Conservation (phyloP, 352 stramenopile genomes). For the Phytopythium helicoides region DNA sequence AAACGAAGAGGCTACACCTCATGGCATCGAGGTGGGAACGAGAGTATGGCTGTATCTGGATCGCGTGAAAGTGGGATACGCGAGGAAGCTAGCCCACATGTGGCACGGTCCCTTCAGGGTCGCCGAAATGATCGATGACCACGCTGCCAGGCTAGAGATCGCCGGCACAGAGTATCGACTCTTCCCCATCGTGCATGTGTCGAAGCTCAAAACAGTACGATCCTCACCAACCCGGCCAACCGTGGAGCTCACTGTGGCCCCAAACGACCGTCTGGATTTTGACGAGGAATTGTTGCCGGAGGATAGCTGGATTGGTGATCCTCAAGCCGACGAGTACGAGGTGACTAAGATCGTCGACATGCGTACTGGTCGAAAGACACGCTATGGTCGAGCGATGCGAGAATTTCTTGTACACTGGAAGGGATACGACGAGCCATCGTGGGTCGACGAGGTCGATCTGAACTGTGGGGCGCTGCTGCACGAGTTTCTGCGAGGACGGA, state of each 20-base stretch:
- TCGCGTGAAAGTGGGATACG: slow-evolving; percentile 9
- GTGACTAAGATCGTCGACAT: slow-evolving; percentile 12
- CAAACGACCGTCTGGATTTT: slow-evolving; percentile 9
- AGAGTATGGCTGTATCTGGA: slow-evolving; percentile 23
- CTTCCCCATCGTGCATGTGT: slow-evolving; percentile 19
- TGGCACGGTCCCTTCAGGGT: slow-evolving; percentile 20
- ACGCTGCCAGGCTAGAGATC: slow-evolving; percentile 8
- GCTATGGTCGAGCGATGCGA: no score
- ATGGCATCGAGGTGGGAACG: slow-evolving; percentile 5
- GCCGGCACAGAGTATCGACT: slow-evolving; percentile 10
- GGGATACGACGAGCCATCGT: no score
- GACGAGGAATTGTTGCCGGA: no score
- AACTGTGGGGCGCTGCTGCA: no score
- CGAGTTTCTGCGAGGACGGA: no score
- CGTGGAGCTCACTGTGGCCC: neutral
- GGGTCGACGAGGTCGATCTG: no score
- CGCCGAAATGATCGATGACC: slow-evolving; percentile 10
- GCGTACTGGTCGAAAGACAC: no score
- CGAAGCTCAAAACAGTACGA: slow-evolving; percentile 15
- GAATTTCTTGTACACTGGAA: no score
- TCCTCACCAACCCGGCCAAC: slow-evolving; percentile 4
- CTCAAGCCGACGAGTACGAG: slow-evolving; percentile 10
- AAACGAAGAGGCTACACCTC: neutral
- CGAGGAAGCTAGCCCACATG: no score
- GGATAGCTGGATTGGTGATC: slow-evolving; percentile 6